Conservation (phyloP, 306 rosid genomes). For the Fragaria ananassa region DNA sequence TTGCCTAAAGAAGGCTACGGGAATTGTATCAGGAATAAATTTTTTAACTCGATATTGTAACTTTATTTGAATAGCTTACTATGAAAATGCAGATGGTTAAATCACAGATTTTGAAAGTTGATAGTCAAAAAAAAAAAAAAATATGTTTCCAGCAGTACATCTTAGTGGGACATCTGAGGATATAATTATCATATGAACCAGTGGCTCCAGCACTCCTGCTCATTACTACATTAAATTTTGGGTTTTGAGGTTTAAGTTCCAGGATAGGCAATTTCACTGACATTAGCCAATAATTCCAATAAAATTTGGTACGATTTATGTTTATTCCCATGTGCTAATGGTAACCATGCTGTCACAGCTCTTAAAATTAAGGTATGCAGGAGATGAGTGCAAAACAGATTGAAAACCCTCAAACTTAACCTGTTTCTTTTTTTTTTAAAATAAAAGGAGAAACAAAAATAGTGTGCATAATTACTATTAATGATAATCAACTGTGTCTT, state of each 20-base stretch:
- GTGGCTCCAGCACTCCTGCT: background rate
- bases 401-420: background rate
- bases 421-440: background rate
- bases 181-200: background rate
- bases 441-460: background rate
- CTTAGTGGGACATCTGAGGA: background rate
- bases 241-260: background rate
- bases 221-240: background rate
- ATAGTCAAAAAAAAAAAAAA: background rate
- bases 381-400: background rate
- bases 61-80: background rate
- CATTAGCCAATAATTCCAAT: background rate
- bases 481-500: background rate
- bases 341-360: slow-evolving; percentile 5
- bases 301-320: background rate
- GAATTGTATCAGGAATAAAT: background rate
- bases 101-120: background rate
- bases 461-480: background rate
- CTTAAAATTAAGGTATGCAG: background rate
- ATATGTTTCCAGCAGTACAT: background rate
- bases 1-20: background rate
- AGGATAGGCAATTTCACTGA: background rate
- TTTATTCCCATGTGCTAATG: background rate
- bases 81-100: background rate
- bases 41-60: background rate